Conservation (phyloP, 805 yeast species). For the Torulaspora franciscae region DNA sequence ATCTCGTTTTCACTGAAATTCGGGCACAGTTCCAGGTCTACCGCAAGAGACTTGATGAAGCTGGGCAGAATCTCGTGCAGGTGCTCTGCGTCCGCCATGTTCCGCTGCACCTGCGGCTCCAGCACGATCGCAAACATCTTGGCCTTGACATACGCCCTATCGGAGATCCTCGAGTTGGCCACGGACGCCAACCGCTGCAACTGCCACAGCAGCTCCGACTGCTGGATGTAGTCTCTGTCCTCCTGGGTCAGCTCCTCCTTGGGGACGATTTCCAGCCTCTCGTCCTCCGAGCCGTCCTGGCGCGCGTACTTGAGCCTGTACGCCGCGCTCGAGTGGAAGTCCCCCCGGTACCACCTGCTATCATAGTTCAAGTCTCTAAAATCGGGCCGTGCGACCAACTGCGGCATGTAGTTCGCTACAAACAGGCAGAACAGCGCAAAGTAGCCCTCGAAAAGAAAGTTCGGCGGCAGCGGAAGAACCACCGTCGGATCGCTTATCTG, state of each 20-base stretch:
- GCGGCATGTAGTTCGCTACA: slow-evolving; percentile 26
- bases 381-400: slow-evolving; percentile 22
- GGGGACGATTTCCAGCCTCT: slow-evolving; percentile 7
- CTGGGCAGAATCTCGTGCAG: slow-evolving; percentile 30
- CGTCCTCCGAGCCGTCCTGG: slow-evolving; percentile 7
- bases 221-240: slow-evolving; percentile 7
- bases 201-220: slow-evolving; percentile 30
- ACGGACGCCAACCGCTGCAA: slow-evolving; percentile 28
- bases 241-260: slow-evolving; percentile 9
- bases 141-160: slow-evolving; percentile 25
- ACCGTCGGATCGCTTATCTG: slow-evolving; percentile 24
- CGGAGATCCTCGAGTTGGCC: slow-evolving; percentile 18
- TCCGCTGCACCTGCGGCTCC: slow-evolving; percentile 20
- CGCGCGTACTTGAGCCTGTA: slow-evolving; percentile 10
- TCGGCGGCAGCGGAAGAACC: slow-evolving; percentile 25
- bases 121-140: slow-evolving; percentile 20
- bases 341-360: slow-evolving; percentile 28
- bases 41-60: slow-evolving; percentile 27
- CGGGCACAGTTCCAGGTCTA: slow-evolving; percentile 24
- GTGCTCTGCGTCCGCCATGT: slow-evolving; percentile 24
- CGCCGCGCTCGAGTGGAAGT: slow-evolving; percentile 7
- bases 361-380: slow-evolving; percentile 24
- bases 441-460: slow-evolving; percentile 29
- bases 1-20: slow-evolving; percentile 12
- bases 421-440: slow-evolving; percentile 28